phyloP scores from a whole-genome alignment of 768 basidiomycete species.

The Suillus occidentalis region DNA sequence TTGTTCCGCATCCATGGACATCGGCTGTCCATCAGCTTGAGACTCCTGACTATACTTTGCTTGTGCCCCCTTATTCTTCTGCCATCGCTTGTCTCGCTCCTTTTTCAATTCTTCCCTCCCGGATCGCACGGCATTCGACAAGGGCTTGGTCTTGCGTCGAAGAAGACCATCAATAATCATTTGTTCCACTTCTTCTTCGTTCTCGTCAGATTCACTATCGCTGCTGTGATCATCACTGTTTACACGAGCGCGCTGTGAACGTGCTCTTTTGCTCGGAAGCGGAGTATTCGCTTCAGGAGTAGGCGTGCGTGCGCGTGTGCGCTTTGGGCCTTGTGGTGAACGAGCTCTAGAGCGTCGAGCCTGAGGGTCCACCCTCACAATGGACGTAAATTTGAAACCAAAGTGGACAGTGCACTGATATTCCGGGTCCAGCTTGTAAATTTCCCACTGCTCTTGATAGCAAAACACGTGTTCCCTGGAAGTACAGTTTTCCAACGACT shows the following conservation, averaged over 20 bases:
- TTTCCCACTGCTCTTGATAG: conserved; percentile 82
- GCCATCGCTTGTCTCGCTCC: conserved; percentile 30
- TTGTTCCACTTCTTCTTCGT: conserved; percentile 49
- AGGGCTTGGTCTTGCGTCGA: conserved; percentile 16
- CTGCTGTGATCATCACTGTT: conserved; percentile 19
- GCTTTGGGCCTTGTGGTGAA: conserved; percentile 25
- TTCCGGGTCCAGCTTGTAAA: conserved; percentile 77
- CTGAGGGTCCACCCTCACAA: conserved; percentile 20
- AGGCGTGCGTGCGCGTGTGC: conserved; percentile 26
- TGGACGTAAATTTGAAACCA: conserved; percentile 35
- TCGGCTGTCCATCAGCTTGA: conserved; percentile 28
- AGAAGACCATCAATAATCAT: conserved; percentile 45
- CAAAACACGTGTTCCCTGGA: conserved; percentile 48
- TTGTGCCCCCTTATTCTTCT: conserved; percentile 19
- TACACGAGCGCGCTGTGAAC: conserved; percentile 14
- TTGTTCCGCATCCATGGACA: conserved; percentile 29
- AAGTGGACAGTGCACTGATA: conserved; percentile 64
- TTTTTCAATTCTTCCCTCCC: conserved; percentile 32
- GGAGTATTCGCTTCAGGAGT: conserved; percentile 24
- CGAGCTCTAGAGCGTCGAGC: conserved; percentile 10
- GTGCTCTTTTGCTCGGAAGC: conserved; percentile 26
- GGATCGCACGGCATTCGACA: conserved; percentile 14
- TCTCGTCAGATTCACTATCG: conserved; percentile 30
- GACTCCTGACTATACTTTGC: conserved; percentile 35
- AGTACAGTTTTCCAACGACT: conserved; percentile 14